Evolutionary conservation across 2,329 filamentous ascomycete species (phyloP), one percentile per base, ranked within the genome.

Genomic region (Scedosporium dehoogii): DNA sequence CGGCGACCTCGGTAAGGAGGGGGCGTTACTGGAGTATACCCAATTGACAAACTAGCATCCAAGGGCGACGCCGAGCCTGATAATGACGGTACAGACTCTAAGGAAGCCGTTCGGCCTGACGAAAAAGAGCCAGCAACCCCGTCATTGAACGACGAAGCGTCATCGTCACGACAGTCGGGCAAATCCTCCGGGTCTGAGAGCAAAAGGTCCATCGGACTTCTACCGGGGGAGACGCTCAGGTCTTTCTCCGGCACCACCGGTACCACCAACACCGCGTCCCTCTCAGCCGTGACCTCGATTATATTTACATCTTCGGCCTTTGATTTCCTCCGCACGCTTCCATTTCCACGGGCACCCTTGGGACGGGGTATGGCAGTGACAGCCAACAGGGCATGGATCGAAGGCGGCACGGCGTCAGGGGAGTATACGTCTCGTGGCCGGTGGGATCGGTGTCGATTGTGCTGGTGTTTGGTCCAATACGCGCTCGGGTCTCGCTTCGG

Each of bases 1-100:
- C 61, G 60, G 56, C 51, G 55, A 29, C 61, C 62, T n/a, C 72
- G 65, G 76, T 72, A 33, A 58, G 53, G 41, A 21, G 18, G 18
- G 53, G 18, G 44, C 60, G 63, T 59, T 10, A 14, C 41, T 27
- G 60, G 48, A 12, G 60, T 63, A 64, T 66, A 69, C 3, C 78
- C 75, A 23, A 77, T 79, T 57, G 72, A 69, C 2, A 81, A 79
- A n/a, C 79, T 78, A 53, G 78, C 80, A 33, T 80, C 65, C 4
- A 81, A 83, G 1, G 79, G 79, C 3, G 79, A 66, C 1, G 74
- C 70, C 58, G 81, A 80, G 6, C 80, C 82, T 6, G 75, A 76
- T 59, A 81, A 76, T 0, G 84, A 87, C 1, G 84, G 84, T 64
- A 86, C 78, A 2, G 85, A 87, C 64, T 86, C 85, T 60, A 81